Conservation (phyloP, 805 yeast species). For the Wickerhamomyces silvicola region DNA sequence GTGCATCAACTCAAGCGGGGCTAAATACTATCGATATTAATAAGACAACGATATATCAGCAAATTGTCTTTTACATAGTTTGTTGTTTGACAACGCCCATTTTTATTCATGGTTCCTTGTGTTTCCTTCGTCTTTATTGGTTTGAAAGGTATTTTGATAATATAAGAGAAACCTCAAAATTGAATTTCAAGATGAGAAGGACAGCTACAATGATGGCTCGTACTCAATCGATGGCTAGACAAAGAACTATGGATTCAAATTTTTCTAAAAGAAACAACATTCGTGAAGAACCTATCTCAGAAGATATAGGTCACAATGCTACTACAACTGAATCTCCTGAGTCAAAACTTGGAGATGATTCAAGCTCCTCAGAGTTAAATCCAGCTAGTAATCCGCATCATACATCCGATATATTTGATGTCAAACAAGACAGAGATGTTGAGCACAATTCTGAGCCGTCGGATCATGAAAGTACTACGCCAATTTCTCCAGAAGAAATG, state of each 20-base stretch:
- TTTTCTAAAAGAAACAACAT: too few species aligned
- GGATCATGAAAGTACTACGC: too few species aligned
- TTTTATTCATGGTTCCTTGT: conserved; percentile 72
- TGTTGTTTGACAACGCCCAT: conserved; percentile 78
- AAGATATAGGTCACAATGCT: not conserved
- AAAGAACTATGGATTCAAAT: conserved; percentile 12
- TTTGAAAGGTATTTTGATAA: conserved; percentile 82
- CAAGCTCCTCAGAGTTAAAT: conserved; percentile 10
- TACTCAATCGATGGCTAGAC: conserved; percentile 25
- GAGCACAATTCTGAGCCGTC: conserved; percentile 21
- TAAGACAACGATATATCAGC: conserved; percentile 66
- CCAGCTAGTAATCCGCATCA: conserved; percentile 8
- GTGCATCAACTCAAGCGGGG: conserved; percentile 89
- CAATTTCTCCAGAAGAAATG: too few species aligned
- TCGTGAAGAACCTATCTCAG: too few species aligned
- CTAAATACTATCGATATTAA: conserved; percentile 73
- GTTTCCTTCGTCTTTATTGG: conserved; percentile 78
- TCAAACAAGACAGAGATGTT: conserved; percentile 4
- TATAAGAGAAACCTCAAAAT: conserved; percentile 70
- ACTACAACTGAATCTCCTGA: conserved; percentile 3
- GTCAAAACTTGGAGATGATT: conserved; percentile 4
- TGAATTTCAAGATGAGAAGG: conserved; percentile 76
- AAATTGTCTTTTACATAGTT: conserved; percentile 57
- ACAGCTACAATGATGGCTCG: conserved; percentile 64
- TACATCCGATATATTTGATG: conserved; percentile 1